These are phyloP conservation scores for Teunomyces pallodes DNA, from an alignment of 805 yeast genomes.

Conservation along the genomic window DNA sequence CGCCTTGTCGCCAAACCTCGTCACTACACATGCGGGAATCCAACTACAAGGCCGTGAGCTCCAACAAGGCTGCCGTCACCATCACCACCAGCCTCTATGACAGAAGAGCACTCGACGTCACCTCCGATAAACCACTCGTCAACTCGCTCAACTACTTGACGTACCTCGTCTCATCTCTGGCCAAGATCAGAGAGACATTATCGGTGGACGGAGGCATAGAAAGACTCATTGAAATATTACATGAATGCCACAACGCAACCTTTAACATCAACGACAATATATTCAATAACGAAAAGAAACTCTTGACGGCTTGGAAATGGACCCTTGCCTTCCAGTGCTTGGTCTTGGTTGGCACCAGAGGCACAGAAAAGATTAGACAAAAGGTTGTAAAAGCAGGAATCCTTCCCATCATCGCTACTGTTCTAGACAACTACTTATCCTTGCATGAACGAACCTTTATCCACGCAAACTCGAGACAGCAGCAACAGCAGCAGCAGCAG, in stretches of 20 bases:
- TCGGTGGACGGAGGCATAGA: conserved; percentile 91
- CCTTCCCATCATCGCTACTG: conserved; percentile 86
- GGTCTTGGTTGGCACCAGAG: conserved; percentile 88
- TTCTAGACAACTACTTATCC: conserved; percentile 77
- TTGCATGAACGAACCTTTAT: conserved; percentile 39
- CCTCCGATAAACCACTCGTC: conserved; percentile 85
- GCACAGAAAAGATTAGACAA: conserved; percentile 80
- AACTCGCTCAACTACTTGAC: conserved; percentile 90
- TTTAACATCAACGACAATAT: conserved; percentile 28
- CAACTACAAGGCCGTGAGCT: conserved; percentile 72
- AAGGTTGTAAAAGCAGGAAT: conserved; percentile 90
- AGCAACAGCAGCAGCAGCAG: conserved; percentile 7
- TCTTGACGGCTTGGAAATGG: conserved; percentile 95
- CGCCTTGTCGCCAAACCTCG: not conserved
- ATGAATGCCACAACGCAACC: conserved; percentile 61
- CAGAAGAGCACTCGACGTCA: conserved; percentile 86
- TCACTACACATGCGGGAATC: conserved; percentile 75
- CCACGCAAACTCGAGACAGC: conserved; percentile 25
- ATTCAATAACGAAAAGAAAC: conserved; percentile 39
- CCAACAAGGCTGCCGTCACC: conserved; percentile 88
- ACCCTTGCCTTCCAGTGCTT: conserved; percentile 90
- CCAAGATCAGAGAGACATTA: conserved; percentile 87
- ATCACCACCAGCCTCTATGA: conserved; percentile 88
- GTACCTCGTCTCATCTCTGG: conserved; percentile 78
- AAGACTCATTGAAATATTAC: conserved; percentile 77